A percentile compares a stretch with the other conserved stretches of the same genome.
phyloP scores from a whole-genome alignment of 2,329 filamentous ascomycete genomes.

The Tolypocladium ovalisporum region DNA sequence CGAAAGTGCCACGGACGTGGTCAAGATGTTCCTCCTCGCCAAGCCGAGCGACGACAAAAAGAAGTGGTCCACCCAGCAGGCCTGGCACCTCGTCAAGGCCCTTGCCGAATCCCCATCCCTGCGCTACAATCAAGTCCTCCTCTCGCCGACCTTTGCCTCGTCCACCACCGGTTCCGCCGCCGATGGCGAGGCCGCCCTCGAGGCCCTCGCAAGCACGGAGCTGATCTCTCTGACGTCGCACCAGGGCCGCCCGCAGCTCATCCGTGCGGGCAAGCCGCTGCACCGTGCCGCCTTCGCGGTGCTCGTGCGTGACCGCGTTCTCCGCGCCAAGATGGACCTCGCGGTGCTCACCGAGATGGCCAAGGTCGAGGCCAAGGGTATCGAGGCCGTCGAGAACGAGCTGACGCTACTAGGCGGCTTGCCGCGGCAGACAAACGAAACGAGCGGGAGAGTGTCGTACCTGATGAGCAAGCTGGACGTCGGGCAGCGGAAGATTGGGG shows the following conservation, averaged over 20 bases:
- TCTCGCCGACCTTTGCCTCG: slow-evolving; percentile 62
- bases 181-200: slow-evolving; percentile 64
- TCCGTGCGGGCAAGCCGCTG: slow-evolving; percentile 76
- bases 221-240: slow-evolving; percentile 65
- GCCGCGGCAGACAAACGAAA: slow-evolving; percentile 59
- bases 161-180: slow-evolving; percentile 35
- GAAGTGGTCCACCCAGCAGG: slow-evolving; percentile 75
- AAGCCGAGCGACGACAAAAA: slow-evolving; percentile 36
- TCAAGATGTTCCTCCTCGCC: slow-evolving; percentile 83
- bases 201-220: slow-evolving; percentile 73
- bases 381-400: slow-evolving; percentile 73
- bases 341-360: slow-evolving; percentile 57
- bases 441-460: slow-evolving; percentile 56
- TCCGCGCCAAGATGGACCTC: slow-evolving; percentile 64
- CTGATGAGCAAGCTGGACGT: slow-evolving; percentile 60
- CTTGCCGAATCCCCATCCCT: slow-evolving; percentile 59
- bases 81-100: slow-evolving; percentile 76
- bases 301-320: slow-evolving; percentile 59
- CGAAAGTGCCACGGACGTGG: slow-evolving; percentile 78
- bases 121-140: slow-evolving; percentile 76
- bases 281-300: slow-evolving; percentile 73
- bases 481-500: slow-evolving; percentile 66
- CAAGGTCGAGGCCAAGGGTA: slow-evolving; percentile 59
- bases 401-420: slow-evolving; percentile 58
- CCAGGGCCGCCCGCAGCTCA: slow-evolving; percentile 66